A percentile compares a stretch with the other conserved stretches of the same genome.
Evolutionary conservation across 2,329 filamentous ascomycete genomes (phyloP).

Genomic region (Sarocladiaceae sp.): DNA sequence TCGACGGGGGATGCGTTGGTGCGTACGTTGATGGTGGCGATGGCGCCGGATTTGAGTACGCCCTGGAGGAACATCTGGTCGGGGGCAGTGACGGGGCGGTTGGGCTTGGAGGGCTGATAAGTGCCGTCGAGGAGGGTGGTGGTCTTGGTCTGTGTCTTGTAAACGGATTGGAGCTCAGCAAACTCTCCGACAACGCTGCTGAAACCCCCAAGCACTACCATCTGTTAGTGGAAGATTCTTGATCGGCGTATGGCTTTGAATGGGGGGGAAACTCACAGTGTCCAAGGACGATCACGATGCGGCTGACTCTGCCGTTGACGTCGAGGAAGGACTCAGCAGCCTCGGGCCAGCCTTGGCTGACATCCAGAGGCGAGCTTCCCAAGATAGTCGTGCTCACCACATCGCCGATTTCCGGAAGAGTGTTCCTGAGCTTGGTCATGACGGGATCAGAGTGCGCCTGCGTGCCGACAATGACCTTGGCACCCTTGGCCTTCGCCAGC

Average conservation of each 20-base stretch:
- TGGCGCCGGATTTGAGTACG: conserved; percentile 21
- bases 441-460: conserved; percentile 38
- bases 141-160: conserved; percentile 17
- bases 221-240: background rate
- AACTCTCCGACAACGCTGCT: conserved; percentile 26
- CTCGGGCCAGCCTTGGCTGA: conserved; percentile 7
- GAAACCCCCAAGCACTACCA: conserved; percentile 26
- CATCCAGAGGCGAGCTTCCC: conserved; percentile 25
- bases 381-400: conserved; percentile 39
- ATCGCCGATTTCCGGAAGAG: conserved; percentile 38
- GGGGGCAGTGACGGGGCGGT: conserved; percentile 20
- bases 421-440: conserved; percentile 31
- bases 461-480: conserved; percentile 35
- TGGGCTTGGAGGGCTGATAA: conserved; percentile 14
- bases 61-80: conserved; percentile 30
- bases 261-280: conserved; percentile 20
- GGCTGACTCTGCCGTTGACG: conserved; percentile 15
- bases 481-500: conserved; percentile 23
- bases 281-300: conserved; percentile 21
- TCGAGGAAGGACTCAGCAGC: conserved; percentile 14
- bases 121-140: conserved; percentile 16
- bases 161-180: conserved; percentile 16
- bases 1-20: conserved; percentile 16
- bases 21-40: conserved; percentile 22
- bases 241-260: background rate